phyloP scores from a whole-genome alignment of 2,329 filamentous ascomycete species.

The Cladosporium sp. region DNA sequence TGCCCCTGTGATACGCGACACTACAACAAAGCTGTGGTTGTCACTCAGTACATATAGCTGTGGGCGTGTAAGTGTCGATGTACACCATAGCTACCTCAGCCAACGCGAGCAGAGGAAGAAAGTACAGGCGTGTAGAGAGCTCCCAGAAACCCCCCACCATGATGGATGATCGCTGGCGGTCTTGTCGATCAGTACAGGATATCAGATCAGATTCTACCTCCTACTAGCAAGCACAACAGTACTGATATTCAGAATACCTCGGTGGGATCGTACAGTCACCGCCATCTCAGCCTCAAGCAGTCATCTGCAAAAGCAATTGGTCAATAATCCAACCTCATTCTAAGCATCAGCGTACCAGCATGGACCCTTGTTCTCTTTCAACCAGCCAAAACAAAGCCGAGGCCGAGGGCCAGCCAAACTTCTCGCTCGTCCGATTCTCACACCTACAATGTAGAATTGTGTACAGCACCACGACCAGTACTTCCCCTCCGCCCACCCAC shows the following conservation, averaged over 20 bases:
- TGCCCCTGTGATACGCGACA: neutral
- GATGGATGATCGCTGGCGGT: neutral
- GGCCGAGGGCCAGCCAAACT: conserved; percentile 8
- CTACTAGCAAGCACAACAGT: neutral
- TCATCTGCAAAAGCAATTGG: neutral
- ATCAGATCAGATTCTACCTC: neutral
- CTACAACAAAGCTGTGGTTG: neutral
- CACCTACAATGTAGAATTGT: conserved; percentile 24
- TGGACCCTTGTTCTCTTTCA: neutral
- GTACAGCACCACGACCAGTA: conserved; percentile 18
- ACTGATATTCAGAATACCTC: too few relatives aligned
- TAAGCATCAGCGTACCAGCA: neutral
- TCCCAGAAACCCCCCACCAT: neutral
- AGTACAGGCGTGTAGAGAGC: neutral
- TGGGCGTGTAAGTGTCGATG: neutral
- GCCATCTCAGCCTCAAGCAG: neutral
- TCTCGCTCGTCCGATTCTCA: conserved; percentile 15
- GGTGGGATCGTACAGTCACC: neutral
- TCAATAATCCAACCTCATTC: neutral
- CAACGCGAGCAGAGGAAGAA: neutral
- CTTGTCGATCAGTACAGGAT: neutral
- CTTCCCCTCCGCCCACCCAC: conserved; percentile 5
- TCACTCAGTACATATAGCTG: neutral
- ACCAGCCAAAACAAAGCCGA: conserved; percentile 3
- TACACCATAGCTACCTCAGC: neutral